Conservation (phyloP, 2,329 filamentous ascomycete species). For the Raffaelea albimanens region DNA sequence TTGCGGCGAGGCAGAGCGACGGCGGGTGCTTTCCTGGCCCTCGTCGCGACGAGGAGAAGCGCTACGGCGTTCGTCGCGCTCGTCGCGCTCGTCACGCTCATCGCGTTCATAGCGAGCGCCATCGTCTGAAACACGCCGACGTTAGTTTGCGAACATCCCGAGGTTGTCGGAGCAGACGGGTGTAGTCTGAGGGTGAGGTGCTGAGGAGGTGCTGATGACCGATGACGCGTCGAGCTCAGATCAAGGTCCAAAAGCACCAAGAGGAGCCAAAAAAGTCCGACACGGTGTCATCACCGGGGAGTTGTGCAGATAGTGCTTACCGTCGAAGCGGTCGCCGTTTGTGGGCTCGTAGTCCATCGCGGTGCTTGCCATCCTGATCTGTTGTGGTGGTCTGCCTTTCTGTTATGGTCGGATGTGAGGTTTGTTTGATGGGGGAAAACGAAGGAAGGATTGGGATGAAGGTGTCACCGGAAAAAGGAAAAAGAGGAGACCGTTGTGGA, state of each 20-base stretch:
- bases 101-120: conserved; percentile 57
- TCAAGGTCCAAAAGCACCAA: conserved; percentile 5
- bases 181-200: no score
- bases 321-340: conserved; percentile 58
- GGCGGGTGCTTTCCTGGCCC: conserved; percentile 42
- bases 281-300: background rate
- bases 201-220: no score
- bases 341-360: conserved; percentile 64
- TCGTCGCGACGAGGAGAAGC: conserved; percentile 59
- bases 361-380: conserved; percentile 45
- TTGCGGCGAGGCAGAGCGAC: conserved; percentile 53
- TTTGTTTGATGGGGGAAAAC: background rate
- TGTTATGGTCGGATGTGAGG: background rate
- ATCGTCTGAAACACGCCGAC: conserved; percentile 37
- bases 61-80: conserved; percentile 53
- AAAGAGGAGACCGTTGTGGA: conserved; percentile 5
- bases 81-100: conserved; percentile 43
- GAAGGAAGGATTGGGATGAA: background rate
- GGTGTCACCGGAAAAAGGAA: conserved; percentile 3
- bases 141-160: background rate
- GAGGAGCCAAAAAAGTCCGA: background rate
- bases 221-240: background rate
- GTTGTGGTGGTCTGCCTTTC: conserved; percentile 3
- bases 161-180: background rate
- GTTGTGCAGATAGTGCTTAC: conserved; percentile 28